These are phyloP conservation scores for Curvularia hawaiiensis DNA, from an alignment of 2,329 filamentous ascomycete species.

Conservation along the genomic window DNA sequence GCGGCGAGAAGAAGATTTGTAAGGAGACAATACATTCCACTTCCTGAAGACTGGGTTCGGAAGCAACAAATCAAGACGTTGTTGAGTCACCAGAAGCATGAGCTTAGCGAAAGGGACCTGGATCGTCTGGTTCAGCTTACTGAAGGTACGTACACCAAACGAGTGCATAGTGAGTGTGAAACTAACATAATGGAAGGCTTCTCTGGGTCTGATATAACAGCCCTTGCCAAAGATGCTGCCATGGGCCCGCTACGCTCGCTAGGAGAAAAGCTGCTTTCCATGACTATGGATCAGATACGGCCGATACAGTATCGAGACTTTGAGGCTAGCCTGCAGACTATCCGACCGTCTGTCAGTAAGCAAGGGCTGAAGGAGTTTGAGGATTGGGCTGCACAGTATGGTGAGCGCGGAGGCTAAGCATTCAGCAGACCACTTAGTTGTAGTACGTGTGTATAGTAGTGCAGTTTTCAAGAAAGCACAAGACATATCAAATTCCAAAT, in stretches of 20 bases:
- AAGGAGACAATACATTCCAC: conserved; percentile 90
- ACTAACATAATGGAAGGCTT: conserved; percentile 68
- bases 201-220: conserved; percentile 95
- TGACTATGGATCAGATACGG: conserved; percentile 92
- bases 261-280: conserved; percentile 86
- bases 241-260: conserved; percentile 94
- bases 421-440: not conserved
- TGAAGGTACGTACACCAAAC: conserved; percentile 65
- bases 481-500: not conserved
- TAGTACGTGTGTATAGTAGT: not conserved
- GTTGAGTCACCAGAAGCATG: conserved; percentile 86
- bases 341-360: conserved; percentile 87
- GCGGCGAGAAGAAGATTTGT: conserved; percentile 91
- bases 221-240: conserved; percentile 93
- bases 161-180: not conserved
- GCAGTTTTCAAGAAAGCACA: not conserved
- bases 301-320: conserved; percentile 86
- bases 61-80: conserved; percentile 79
- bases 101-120: conserved; percentile 73
- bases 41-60: conserved; percentile 84
- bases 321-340: conserved; percentile 78
- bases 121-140: conserved; percentile 76
- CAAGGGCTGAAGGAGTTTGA: conserved; percentile 87
- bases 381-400: conserved; percentile 92
- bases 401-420: conserved; percentile 78